Base-by-base conservation (phyloP, 1,284 basidiomycete genomes). In the Marasmius sp. region DNA sequence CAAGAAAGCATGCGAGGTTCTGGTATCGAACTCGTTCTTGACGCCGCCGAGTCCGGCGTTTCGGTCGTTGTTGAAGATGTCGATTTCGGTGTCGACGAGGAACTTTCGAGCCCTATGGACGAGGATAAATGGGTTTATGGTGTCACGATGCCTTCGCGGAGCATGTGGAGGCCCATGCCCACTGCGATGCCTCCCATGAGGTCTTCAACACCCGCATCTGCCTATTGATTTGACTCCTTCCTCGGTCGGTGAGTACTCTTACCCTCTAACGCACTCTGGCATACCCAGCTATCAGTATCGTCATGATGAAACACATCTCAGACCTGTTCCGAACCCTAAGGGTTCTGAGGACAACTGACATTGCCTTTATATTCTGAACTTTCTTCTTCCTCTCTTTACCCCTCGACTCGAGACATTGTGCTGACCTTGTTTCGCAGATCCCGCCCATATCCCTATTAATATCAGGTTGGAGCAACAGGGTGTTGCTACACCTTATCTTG, bases 1-100 rank as follows among this genome's bases (percentile, higher is more conserved):
- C 80, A 80, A 63, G 70, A 67, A 37, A 70, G 67, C 59, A 77
- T 74, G 22, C 73, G 71, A 8, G 59, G 71, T 16, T 67, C 70
- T 11, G 77, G 76, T 53, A 71, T 82, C 48, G 88, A 87, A 71
- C 79, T 88, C 43, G 75, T 91, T 11, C 71, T 90, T 6, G 84
- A 88, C 61, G 86, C 88, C 0, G 78, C 83, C 54, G 89, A 90
- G 2, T 79, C 84, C 10, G 91, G 90, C 2, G 89, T 92, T 37
- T 84, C 87, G 2, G 87, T 92, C 12, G 92, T 86, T 62, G 88
- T 91, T 18, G 87, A 91, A 69, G 85, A 89, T 67, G 89, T 84
- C 60, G 85, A 83, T 64, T 22, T 65, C 3, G 76, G 73, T 22
- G 72, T 71, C 43, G 76, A 76, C 11, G 66, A 63, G 3, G 75